Conservation (phyloP, 768 basidiomycete genomes). For the Roridomyces roridus region DNA sequence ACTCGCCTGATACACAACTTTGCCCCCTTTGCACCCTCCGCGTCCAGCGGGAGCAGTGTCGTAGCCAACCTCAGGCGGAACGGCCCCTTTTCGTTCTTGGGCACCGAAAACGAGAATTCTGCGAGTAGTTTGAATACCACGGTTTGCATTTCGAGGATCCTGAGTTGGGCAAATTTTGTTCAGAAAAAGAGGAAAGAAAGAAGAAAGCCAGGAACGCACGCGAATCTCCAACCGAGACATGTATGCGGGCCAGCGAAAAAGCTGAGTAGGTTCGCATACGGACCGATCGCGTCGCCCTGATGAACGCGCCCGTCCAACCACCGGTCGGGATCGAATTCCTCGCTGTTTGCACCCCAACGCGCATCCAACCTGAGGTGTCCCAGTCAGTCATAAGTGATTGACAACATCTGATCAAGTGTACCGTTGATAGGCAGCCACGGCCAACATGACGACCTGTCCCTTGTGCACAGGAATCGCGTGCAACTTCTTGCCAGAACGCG, state of each 20-base stretch:
- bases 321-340: constrained; percentile 40
- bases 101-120: constrained; percentile 44
- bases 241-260: constrained; percentile 15
- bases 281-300: constrained; percentile 28
- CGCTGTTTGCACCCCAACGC: constrained; percentile 43
- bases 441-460: constrained; percentile 39
- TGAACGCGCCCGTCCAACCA: constrained; percentile 34
- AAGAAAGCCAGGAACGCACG: constrained; percentile 16
- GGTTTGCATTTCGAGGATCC: constrained; percentile 44
- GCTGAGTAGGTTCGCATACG: constrained; percentile 32
- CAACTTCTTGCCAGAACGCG: constrained; percentile 35
- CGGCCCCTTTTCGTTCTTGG: constrained; percentile 1
- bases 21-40: constrained; percentile 12
- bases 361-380: no score
- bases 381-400: no score
- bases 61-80: constrained; percentile 11
- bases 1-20: constrained; percentile 8
- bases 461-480: constrained; percentile 36
- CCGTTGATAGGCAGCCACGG: constrained; percentile 42
- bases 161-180: constrained; percentile 14
- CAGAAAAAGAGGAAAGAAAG: not conserved
- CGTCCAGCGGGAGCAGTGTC: constrained; percentile 10
- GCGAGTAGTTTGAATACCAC: constrained; percentile 45
- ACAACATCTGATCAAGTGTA: no score
- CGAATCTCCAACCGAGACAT: constrained; percentile 19